Evolutionary conservation across 768 basidiomycete genomes (phyloP), one percentile per base, ranked within the genome.

Genomic region (Amylocystis lapponica): DNA sequence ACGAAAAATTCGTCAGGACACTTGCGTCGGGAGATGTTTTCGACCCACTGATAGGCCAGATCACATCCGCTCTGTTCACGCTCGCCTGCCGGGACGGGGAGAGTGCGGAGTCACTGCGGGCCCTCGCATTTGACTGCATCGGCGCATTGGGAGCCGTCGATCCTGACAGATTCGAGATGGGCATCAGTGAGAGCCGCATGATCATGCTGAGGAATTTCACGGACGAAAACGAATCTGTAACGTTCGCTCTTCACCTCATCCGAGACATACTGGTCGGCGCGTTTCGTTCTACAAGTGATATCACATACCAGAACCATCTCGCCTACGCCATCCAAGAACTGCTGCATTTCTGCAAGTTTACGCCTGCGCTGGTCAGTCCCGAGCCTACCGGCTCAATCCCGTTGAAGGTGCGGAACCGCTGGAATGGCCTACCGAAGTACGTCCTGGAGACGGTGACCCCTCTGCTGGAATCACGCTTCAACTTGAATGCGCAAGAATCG

Each of bases 291-390:
- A 93, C 95, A 0, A 95, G 92, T 59, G 95, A 98, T 55, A 86
- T 94, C 56, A 80, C 78, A 50, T 91, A 95, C 53, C 96, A 98
- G 60, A 83, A 74, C 34, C 81, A 86, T 51, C 76, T 98, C 14
- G 93, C 90, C 0, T 96, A 79, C 59, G 84, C 83, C 10, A 92
- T 99, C 29, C 95, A 99, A 66, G 87, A 97, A 54, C 69, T 99
- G 25, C 66, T 95, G 14, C 76, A 74, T 41, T 87, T 91, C 58
- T 97, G 94, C 63, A 79, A 81, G 23, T 97, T 98, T 61, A 83
- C 81, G 0, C 70, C 81, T 2, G 76, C 79, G n/a, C 72, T 94
- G 4, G 72, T 96, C 13, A 69, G 72, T 1, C 63, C 75, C 4
- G 75, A 71, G 26, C 65, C 61, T 12, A 67, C 69, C 5, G 53